Base-by-base conservation (phyloP, 2,329 filamentous ascomycete genomes). In the Parastagonospora avenae region DNA sequence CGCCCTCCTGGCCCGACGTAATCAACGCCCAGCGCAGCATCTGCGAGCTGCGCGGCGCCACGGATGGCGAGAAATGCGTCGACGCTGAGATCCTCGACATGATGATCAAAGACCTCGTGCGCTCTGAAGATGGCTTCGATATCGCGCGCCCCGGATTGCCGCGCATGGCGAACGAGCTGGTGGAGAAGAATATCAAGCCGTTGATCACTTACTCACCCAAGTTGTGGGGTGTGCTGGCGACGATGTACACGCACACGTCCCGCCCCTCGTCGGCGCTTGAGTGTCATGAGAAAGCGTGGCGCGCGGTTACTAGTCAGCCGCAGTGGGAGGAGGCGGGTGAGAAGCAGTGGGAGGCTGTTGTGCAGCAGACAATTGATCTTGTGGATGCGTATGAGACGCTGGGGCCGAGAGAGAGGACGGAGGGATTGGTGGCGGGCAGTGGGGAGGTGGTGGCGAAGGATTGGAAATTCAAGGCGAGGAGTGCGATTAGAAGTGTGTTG, bases 401-500 rank as follows among this genome's bases (percentile, higher is more conserved):
- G 62, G 77, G 74, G 1, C 62, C 74, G 54, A 72, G 72, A 62
- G 68, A 76, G 60, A 68, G 72, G 62, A 84, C 80, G 6, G 83
- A 84, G 52, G 82, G 82, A 1, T 63, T 82, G 50, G 76, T 65
- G 0, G 77, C 71, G 1, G 76, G 75, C 0, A 77, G 74, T 24
- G 79, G 80, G 0, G 85, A 86, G 55, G 67, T 85, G 28, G 86
- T 97, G 2, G 91, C 90, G 2, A 83, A 82, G 51, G 87, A 87
- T 65, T 99, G 94, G 94, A 89, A 85, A 72, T 90, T 90, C 57
- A 97, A 96, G 82, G 90, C 91, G 0, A 82, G 91, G 63, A 95
- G 85, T 71, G 92, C 92, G 9, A 81, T 96, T 2, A 81, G 92
- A 46, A 91, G 90, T 44, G 87, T 97, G 6, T 82, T 95, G 80